phyloP scores from a whole-genome alignment of 169 alveolate species.

The Plasmodium sp. region DNA sequence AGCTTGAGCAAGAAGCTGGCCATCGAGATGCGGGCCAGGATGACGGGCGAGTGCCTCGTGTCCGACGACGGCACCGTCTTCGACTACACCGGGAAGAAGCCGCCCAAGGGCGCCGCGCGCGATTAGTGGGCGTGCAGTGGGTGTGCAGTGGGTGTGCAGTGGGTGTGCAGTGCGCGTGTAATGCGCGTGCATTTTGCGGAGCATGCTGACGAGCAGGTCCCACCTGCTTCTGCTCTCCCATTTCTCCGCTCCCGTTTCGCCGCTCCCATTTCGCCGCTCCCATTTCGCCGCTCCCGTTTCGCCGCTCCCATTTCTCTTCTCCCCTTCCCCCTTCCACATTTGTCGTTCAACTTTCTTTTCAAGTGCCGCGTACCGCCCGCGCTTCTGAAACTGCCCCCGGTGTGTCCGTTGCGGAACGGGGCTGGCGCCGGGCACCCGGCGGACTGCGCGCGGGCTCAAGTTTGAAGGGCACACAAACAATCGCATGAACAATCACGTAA shows the following conservation, averaged over 20 bases:
- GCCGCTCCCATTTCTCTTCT: neutral
- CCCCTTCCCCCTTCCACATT: too few species aligned
- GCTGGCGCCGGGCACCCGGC: neutral
- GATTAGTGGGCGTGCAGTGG: too few species aligned
- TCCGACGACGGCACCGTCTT: slow-evolving; percentile 72
- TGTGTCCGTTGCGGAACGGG: neutral
- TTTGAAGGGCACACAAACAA: too few species aligned
- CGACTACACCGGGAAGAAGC: slow-evolving; percentile 23
- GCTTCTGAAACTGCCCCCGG: neutral
- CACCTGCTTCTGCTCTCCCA: too few species aligned
- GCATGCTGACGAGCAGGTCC: too few species aligned
- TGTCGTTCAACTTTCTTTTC: neutral
- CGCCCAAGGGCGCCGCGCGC: neutral
- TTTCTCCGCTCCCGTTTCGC: too few species aligned
- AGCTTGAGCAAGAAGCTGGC: slow-evolving; percentile 69
- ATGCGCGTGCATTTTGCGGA: too few species aligned
- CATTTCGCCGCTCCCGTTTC: too few species aligned
- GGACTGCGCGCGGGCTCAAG: neutral
- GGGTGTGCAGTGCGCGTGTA: too few species aligned
- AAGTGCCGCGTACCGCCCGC: neutral
- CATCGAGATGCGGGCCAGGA: slow-evolving; percentile 69
- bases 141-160: too few species aligned
- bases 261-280: neutral
- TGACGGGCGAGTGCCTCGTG: slow-evolving; percentile 64
- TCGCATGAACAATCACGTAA: too few species aligned